phyloP scores from a whole-genome alignment of 805 yeast genomes.

The Teunomyces pallodes region DNA sequence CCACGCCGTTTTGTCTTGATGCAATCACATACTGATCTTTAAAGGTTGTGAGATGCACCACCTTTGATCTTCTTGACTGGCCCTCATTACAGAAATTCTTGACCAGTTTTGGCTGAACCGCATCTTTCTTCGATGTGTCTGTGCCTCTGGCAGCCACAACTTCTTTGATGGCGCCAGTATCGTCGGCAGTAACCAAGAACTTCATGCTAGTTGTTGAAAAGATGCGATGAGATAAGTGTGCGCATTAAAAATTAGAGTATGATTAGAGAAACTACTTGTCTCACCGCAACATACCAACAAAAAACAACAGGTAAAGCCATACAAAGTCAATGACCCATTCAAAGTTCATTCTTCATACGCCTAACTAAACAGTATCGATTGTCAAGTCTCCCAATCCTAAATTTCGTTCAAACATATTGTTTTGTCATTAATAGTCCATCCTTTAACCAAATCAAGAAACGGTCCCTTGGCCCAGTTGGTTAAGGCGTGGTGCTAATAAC shows the following conservation, averaged over 20 bases:
- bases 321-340: too few relatives aligned
- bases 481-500: slow-evolving; percentile 54
- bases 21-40: slow-evolving; percentile 38
- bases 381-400: too few relatives aligned
- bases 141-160: slow-evolving; percentile 64
- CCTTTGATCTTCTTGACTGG: slow-evolving; percentile 28
- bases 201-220: slow-evolving; percentile 43
- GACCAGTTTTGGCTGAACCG: slow-evolving; percentile 60
- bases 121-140: slow-evolving; percentile 73
- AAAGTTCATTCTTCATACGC: not conserved
- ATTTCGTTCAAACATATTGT: too few relatives aligned
- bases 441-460: too few relatives aligned
- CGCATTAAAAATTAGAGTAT: not conserved
- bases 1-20: slow-evolving; percentile 41
- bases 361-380: too few relatives aligned
- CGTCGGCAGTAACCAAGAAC: slow-evolving; percentile 61
- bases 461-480: slow-evolving; percentile 57
- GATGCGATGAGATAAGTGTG: not conserved
- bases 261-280: not conserved
- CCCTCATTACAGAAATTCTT: slow-evolving; percentile 34
- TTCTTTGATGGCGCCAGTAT: slow-evolving; percentile 65
- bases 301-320: too few relatives aligned
- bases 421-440: not conserved
- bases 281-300: not conserved
- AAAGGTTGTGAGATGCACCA: slow-evolving; percentile 31